Evolutionary conservation across 139 green algal species (phyloP).

Genomic region (Desmodesmus armatus): DNA sequence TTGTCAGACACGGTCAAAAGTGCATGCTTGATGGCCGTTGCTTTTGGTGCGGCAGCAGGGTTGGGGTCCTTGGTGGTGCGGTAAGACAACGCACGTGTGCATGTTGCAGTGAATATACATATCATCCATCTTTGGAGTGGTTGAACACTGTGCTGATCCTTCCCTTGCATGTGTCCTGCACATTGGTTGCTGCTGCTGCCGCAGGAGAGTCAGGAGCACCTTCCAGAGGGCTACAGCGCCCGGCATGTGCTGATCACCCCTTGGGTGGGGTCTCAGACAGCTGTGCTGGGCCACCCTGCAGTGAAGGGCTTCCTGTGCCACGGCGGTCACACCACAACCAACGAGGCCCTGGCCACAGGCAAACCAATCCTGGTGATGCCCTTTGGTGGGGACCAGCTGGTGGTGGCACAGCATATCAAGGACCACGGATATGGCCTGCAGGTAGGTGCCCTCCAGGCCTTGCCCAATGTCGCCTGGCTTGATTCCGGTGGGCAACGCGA

Average conservation of each 20-base stretch:
- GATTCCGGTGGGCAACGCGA: too few relatives aligned
- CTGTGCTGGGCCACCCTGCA: constrained; percentile 27
- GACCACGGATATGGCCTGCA: not conserved
- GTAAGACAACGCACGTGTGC: too few relatives aligned
- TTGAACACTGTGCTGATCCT: too few relatives aligned
- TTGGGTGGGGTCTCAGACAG: constrained; percentile 20
- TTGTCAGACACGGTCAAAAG: too few relatives aligned
- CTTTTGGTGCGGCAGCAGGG: too few relatives aligned
- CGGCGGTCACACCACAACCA: constrained; percentile 8
- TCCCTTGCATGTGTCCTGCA: too few relatives aligned
- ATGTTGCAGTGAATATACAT: too few relatives aligned
- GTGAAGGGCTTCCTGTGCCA: constrained; percentile 29
- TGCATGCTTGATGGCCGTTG: too few relatives aligned
- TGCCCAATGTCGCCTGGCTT: not conserved
- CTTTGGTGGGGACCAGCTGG: constrained; percentile 4
- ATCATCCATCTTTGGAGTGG: too few relatives aligned
- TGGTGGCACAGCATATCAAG: not conserved
- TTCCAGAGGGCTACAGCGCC: not conserved
- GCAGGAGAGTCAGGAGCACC: not conserved
- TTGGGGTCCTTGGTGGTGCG: too few relatives aligned
- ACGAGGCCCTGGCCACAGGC: constrained; percentile 13
- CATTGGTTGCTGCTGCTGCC: not conserved
- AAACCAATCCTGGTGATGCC: constrained; percentile 9
- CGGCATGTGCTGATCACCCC: not conserved
- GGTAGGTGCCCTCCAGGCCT: not conserved